These are phyloP conservation scores for Nyctanthes arbortristis DNA, from an alignment of 257 asterid species.

Conservation along the genomic window DNA sequence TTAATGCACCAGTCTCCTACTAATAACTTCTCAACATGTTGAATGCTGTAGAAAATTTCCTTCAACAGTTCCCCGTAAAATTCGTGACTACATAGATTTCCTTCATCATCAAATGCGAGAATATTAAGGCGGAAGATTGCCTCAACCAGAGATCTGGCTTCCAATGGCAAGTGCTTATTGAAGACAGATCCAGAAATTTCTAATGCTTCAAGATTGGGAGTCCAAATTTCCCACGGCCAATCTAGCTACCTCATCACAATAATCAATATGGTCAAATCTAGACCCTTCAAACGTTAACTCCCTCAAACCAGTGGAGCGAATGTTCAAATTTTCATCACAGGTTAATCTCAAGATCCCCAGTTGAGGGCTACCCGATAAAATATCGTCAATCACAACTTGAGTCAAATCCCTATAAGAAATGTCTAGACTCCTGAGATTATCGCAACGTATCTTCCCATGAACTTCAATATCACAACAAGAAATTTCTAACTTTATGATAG, in stretches of 20 bases:
- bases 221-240: slow-evolving; percentile 6
- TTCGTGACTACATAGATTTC: too few relatives aligned
- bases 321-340: neutral
- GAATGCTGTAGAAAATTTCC: slow-evolving; percentile 1
- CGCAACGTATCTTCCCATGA: neutral
- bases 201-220: slow-evolving; percentile 10
- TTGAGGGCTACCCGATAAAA: slow-evolving; percentile 15
- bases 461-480: neutral
- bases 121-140: neutral
- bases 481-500: neutral
- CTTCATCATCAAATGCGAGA: neutral
- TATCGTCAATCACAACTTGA: neutral
- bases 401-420: neutral
- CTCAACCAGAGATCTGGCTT: neutral
- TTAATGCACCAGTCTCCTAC: slow-evolving; percentile 8
- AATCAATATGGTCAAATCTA: neutral
- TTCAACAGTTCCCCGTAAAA: neutral
- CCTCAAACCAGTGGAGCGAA: slow-evolving; percentile 13
- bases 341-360: neutral
- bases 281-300: neutral
- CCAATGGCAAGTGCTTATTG: neutral
- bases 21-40: slow-evolving; percentile 12
- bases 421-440: slow-evolving; percentile 13
- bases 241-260: neutral
- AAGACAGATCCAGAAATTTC: neutral